Percentiles rank a stretch among this genome's conserved stretches.
These are phyloP conservation scores for Gliomastix tumulicola DNA, from an alignment of 2,329 filamentous ascomycete genomes.

Conservation along the genomic window DNA sequence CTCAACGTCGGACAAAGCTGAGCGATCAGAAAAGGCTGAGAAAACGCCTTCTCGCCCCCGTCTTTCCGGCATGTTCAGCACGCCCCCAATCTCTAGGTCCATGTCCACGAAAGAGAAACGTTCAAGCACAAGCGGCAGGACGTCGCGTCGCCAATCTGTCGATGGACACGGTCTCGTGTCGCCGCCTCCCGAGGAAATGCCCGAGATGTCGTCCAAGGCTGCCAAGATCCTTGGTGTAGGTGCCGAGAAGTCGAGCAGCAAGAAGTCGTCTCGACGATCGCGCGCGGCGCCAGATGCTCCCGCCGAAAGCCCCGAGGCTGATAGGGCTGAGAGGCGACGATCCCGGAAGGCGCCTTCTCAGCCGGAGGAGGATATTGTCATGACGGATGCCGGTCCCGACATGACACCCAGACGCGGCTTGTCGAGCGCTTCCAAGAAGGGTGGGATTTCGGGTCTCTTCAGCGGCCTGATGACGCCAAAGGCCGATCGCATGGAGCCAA, in stretches of 20 bases:
- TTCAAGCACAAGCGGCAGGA: slow-evolving; percentile 44
- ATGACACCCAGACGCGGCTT: slow-evolving; percentile 24
- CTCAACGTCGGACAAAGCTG: slow-evolving; percentile 66
- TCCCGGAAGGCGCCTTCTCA: slow-evolving; percentile 14
- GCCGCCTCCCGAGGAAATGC: slow-evolving; percentile 63
- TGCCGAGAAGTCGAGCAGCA: slow-evolving; percentile 33
- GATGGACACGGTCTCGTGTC: slow-evolving; percentile 62
- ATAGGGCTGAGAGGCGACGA: slow-evolving; percentile 25
- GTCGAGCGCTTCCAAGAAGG: slow-evolving; percentile 37
- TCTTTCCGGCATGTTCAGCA: slow-evolving; percentile 59
- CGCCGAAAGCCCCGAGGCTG: slow-evolving; percentile 22
- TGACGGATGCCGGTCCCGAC: slow-evolving; percentile 22
- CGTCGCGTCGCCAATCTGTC: slow-evolving; percentile 62
- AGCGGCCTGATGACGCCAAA: slow-evolving; percentile 47
- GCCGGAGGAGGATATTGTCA: slow-evolving; percentile 30
- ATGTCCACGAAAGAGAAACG: slow-evolving; percentile 63
- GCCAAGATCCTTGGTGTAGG: slow-evolving; percentile 69
- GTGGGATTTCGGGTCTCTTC: slow-evolving; percentile 53
- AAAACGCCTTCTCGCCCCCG: slow-evolving; percentile 46
- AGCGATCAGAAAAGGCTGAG: slow-evolving; percentile 33
- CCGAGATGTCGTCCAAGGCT: slow-evolving; percentile 65
- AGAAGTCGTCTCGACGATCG: slow-evolving; percentile 37
- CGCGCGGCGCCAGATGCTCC: slow-evolving; percentile 14
- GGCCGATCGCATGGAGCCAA: slow-evolving; percentile 26
- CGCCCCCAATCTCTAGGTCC: slow-evolving; percentile 59